phyloP scores from a whole-genome alignment of 1,284 basidiomycete genomes.

The Leccinum subrobustum region DNA sequence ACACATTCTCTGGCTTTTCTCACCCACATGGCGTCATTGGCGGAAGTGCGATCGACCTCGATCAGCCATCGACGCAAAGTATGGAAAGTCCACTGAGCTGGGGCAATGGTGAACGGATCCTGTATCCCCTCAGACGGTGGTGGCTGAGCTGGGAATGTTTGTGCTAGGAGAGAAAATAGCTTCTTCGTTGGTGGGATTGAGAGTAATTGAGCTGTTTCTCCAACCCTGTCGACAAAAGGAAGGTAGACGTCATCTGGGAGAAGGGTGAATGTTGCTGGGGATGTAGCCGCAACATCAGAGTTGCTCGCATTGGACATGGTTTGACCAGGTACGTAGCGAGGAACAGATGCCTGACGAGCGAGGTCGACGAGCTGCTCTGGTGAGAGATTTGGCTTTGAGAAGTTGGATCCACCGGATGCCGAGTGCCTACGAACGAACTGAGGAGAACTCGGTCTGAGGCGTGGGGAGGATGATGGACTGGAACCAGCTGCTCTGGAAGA shows the following conservation, averaged over 20 bases:
- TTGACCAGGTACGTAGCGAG: constrained; percentile 34
- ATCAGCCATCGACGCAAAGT: constrained; percentile 53
- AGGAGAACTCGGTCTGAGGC: constrained; percentile 46
- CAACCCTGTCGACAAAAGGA: constrained; percentile 73
- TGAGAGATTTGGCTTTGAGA: constrained; percentile 46
- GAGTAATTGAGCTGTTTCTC: constrained; percentile 63
- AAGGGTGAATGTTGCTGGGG: constrained; percentile 61
- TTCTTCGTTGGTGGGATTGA: constrained; percentile 60
- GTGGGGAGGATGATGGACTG: constrained; percentile 44
- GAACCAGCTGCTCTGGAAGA: constrained; percentile 13
- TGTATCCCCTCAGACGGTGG: constrained; percentile 20
- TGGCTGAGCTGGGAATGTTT: constrained; percentile 52
- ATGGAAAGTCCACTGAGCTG: constrained; percentile 24
- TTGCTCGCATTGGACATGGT: constrained; percentile 19
- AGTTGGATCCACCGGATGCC: constrained; percentile 26
- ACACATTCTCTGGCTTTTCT: constrained; percentile 64
- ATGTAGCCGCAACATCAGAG: neutral
- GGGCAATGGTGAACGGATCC: constrained; percentile 26
- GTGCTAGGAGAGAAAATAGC: constrained; percentile 66
- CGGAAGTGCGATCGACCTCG: constrained; percentile 54
- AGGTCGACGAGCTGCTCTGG: constrained; percentile 70
- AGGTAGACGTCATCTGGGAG: constrained; percentile 69
- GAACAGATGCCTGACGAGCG: constrained; percentile 57
- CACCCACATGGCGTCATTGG: constrained; percentile 64
- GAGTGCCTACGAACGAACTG: constrained; percentile 35